Evolutionary conservation across 2,329 filamentous ascomycete genomes (phyloP), one percentile per base, ranked within the genome.

Genomic region (Pseudogymnoascus sp.): DNA sequence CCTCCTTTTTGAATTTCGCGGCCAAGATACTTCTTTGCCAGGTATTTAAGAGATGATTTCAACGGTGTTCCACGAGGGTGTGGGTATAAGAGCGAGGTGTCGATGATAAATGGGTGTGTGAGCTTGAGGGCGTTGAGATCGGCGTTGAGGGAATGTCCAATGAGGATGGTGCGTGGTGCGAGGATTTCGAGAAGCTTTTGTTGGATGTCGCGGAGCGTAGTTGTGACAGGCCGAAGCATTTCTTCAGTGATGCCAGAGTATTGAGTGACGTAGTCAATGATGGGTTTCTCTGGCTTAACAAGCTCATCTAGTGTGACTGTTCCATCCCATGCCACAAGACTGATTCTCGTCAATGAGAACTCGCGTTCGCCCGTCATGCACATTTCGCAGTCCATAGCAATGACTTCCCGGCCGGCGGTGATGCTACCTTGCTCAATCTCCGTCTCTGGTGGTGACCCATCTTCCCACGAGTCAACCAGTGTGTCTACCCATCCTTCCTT

Each of bases 371-470:
- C 89, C 2, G 92, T 96, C 77, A 91, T 87, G 74, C 93, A 96
- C 95, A 99, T 99, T 76, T 99, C 95, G 76, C 95, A 99, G 74
- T 99, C 95, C 62, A 99, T 80, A 1, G 91, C 88, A 59, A 96
- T 79, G 10, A 97, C 79, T 38, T 88, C 83, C 66, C 91, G 85
- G 37, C 93, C 95, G 31, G 86, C 90, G 0, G 91, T 96, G 64
- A 96, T 78, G 74, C 91, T 93, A 63, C 92, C 93, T 68, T 87
- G 78, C 74, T 96, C 82, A 64, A 96, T 86, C 62, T 92, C 84
- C 4, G 76, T 74, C 60, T 92, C 88, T 2, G 88, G 85, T 6
- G 88, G 82, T 59, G 83, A 75, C 2, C 87, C 90, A 33, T 91
- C 88, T 56, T 87, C 83, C 7, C 91, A 76, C 44, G 75, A 80